Evolutionary conservation across 331 rosid species (phyloP), one percentile per base, ranked within the genome.

Genomic region (Prunus yedoensis): DNA sequence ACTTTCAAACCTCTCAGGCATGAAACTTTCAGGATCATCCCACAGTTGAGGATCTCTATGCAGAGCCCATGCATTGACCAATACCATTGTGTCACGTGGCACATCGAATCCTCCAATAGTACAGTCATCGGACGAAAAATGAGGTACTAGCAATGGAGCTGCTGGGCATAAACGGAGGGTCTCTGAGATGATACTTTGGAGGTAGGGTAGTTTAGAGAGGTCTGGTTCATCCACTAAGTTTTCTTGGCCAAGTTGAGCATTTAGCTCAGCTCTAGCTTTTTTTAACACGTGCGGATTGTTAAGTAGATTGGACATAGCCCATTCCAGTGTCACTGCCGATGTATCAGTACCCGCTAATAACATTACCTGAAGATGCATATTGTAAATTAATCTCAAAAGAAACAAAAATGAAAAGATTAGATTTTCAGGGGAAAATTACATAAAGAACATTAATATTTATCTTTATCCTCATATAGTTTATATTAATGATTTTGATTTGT

Each of bases 21-120:
- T 79, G 66, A 90, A 90, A 32, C 59, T 83, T n/a, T 58, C 63
- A 0, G 92, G 82, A 6, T 88, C 84, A 9, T 38, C 49, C 90
- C 95, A 90, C 8, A 81, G 1, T 10, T 70, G 30, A 0, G 83
- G 88, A 66, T 90, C 90, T 52, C 89, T 77, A 2, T 90, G 92
- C 0, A 90, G 41, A 21, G 90, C 89, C 90, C 92, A 90, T 0
- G 83, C 89, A 62, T 88, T 90, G 11, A 86, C 85, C 74, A 90
- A 47, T 46, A 90, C 32, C n/a, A 84, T 60, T 0, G 92, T 82
- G 54, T 77, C 78, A 14, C 80, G 86, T 52, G 95, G 89, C 72
- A 90, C 82, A n/a, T 86, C 81, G 64, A 74, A 88, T 1, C 88
- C 87, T 1, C 79, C 87, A 0, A 90, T 59, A 0, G 15, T 62